These are phyloP conservation scores for Tolypocladium ophioglossoides DNA, from an alignment of 2,329 filamentous ascomycete genomes.

Conservation along the genomic window DNA sequence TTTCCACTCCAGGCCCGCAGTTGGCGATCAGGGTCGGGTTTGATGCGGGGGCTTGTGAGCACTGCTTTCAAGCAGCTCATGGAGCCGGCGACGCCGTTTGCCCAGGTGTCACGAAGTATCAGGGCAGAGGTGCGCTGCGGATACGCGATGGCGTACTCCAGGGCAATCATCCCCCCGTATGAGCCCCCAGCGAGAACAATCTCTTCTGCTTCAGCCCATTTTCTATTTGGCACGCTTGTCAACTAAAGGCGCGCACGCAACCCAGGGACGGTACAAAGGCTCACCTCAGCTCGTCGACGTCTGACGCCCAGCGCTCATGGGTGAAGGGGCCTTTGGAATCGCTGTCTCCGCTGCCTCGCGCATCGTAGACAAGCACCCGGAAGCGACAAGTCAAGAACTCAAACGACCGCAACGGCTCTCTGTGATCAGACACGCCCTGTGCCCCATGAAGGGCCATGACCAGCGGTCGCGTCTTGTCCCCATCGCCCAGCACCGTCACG, in stretches of 20 bases:
- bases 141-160: constrained; percentile 12
- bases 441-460: constrained; percentile 13
- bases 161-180: constrained; percentile 12
- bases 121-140: constrained; percentile 9
- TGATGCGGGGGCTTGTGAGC: constrained; percentile 6
- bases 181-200: constrained; percentile 13
- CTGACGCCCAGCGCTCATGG: constrained; percentile 12
- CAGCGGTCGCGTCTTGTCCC: constrained; percentile 8
- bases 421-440: constrained; percentile 11
- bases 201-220: constrained; percentile 9
- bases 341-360: constrained; percentile 13
- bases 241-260: too few species aligned
- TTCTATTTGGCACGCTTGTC: constrained; percentile 2
- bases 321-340: constrained; percentile 12
- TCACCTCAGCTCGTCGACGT: constrained; percentile 14
- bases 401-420: constrained; percentile 9
- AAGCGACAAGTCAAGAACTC: constrained; percentile 9
- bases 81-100: constrained; percentile 6
- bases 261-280: too few species aligned
- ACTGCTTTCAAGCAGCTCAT: constrained; percentile 7
- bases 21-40: constrained; percentile 8
- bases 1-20: constrained; percentile 10
- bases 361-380: constrained; percentile 13
- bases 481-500: constrained; percentile 8
- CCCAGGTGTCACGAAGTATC: constrained; percentile 12